Evolutionary conservation across 192 early-diverging fungal species (phyloP).

Genomic region (Pilobolus umbonatus): DNA sequence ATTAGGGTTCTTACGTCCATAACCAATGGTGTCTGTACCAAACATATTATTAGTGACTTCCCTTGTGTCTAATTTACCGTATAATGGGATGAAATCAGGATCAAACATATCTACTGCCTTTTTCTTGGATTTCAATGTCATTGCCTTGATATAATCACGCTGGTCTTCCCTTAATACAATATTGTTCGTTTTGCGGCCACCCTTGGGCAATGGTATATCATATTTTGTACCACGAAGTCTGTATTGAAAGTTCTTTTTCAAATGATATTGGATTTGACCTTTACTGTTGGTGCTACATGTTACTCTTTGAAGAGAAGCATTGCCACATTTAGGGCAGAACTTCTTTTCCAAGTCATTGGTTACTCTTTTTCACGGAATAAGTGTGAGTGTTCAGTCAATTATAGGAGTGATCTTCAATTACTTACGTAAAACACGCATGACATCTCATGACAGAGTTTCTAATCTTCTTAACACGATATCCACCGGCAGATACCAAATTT

Average conservation of each 20-base stretch:
- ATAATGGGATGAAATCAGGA: slow-evolving; percentile 57
- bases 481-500: slow-evolving; percentile 78
- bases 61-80: slow-evolving; percentile 36
- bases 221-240: slow-evolving; percentile 86
- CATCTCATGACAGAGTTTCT: slow-evolving; percentile 91
- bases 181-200: slow-evolving; percentile 69
- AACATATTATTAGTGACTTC: slow-evolving; percentile 53
- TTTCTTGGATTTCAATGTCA: slow-evolving; percentile 46
- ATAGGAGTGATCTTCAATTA: not conserved
- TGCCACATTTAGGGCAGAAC: slow-evolving; percentile 93
- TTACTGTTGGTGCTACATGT: slow-evolving; percentile 73
- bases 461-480: slow-evolving; percentile 66
- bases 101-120: slow-evolving; percentile 60
- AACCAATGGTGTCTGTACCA: slow-evolving; percentile 61
- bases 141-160: slow-evolving; percentile 70
- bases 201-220: slow-evolving; percentile 77
- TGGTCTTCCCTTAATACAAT: slow-evolving; percentile 91
- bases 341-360: slow-evolving; percentile 83
- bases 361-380: slow-evolving; percentile 39
- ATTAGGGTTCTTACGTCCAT: slow-evolving; percentile 71
- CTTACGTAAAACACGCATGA: slow-evolving; percentile 86
- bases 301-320: slow-evolving; percentile 79
- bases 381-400: not conserved
- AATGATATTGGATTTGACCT: slow-evolving; percentile 74
- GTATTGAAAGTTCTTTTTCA: slow-evolving; percentile 90